Conservation (phyloP, 495 filamentous ascomycete species). For the Staphylotrichum longicolle region DNA sequence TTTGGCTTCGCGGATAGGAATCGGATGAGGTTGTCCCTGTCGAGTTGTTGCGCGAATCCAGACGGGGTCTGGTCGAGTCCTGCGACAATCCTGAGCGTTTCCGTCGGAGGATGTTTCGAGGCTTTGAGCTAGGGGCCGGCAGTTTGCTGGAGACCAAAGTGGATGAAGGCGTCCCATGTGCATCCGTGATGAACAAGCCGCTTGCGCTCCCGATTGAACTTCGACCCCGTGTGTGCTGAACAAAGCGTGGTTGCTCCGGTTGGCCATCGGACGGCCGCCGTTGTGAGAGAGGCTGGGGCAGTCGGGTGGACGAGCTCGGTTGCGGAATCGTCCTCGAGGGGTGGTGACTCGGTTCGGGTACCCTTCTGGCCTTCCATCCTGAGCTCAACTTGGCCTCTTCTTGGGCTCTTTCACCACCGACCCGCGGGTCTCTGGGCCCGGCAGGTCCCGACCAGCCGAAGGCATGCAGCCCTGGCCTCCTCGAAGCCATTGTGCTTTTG, state of each 20-base stretch:
- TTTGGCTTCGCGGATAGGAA: conserved; percentile 37
- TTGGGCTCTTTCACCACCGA: conserved; percentile 13
- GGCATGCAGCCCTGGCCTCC: conserved; percentile 25
- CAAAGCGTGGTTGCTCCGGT: conserved; percentile 29
- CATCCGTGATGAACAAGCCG: conserved; percentile 16
- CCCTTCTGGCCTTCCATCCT: conserved; percentile 28
- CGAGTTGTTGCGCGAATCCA: conserved; percentile 36
- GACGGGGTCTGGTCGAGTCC: conserved; percentile 33
- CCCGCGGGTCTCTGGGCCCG: conserved; percentile 20
- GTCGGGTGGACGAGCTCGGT: conserved; percentile 35
- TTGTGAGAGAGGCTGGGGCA: conserved; percentile 35
- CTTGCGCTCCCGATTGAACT: conserved; percentile 26
- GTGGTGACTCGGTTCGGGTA: conserved; percentile 26
- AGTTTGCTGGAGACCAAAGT: conserved; percentile 24
- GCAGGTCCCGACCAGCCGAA: conserved; percentile 25
- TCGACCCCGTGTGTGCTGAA: conserved; percentile 35
- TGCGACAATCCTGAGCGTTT: conserved; percentile 48
- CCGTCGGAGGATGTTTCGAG: conserved; percentile 45
- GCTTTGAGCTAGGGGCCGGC: conserved; percentile 27
- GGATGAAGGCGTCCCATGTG: conserved; percentile 13
- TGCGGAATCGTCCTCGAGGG: conserved; percentile 33
- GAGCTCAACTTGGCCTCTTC: conserved; percentile 21
- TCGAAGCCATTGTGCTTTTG: conserved; percentile 34
- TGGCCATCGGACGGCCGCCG: conserved; percentile 31
- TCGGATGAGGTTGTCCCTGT: conserved; percentile 42